These are phyloP conservation scores for Scheffersomyces lignosus DNA, from an alignment of 805 yeast genomes.

Conservation along the genomic window DNA sequence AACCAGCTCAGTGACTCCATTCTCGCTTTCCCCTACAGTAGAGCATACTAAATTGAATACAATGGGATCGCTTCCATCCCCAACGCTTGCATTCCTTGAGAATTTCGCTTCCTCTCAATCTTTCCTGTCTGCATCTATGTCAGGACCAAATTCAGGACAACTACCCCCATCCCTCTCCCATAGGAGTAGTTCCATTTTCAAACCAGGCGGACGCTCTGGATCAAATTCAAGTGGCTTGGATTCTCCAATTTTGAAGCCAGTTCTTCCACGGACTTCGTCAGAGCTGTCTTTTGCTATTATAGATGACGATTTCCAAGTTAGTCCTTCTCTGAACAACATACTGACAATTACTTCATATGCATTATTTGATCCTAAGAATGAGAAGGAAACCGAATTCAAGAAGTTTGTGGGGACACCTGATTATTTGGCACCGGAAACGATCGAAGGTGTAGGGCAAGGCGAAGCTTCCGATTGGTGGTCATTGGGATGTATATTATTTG, in stretches of 20 bases:
- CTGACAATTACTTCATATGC: slow-evolving; percentile 45
- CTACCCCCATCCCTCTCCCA: slow-evolving; percentile 7
- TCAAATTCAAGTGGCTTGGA: slow-evolving; percentile 44
- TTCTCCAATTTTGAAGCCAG: slow-evolving; percentile 52
- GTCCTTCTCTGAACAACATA: slow-evolving; percentile 22
- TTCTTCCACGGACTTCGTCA: slow-evolving; percentile 49
- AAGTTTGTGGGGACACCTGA: slow-evolving; percentile 97
- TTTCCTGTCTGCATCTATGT: slow-evolving; percentile 1
- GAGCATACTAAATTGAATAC: slow-evolving; percentile 24
- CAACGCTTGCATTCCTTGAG: slow-evolving; percentile 13
- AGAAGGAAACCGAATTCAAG: slow-evolving; percentile 45
- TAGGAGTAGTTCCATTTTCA: slow-evolving; percentile 8
- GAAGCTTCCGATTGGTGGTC: slow-evolving; percentile 99
- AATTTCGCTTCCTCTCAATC: slow-evolving; percentile 5
- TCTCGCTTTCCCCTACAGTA: slow-evolving; percentile 41
- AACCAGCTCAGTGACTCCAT: slow-evolving; percentile 45
- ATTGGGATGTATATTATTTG: slow-evolving; percentile 91
- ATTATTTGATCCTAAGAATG: slow-evolving; percentile 70
- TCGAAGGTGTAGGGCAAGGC: slow-evolving; percentile 78
- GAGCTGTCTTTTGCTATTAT: slow-evolving; percentile 58
- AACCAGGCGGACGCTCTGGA: slow-evolving; percentile 14
- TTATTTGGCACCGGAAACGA: slow-evolving; percentile 95
- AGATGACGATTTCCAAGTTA: slow-evolving; percentile 48
- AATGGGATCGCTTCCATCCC: slow-evolving; percentile 10
- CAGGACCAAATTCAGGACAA: slow-evolving; percentile 2